Evolutionary conservation across 148 eudicot species (phyloP).

Genomic region (Polygonum maritimum): DNA sequence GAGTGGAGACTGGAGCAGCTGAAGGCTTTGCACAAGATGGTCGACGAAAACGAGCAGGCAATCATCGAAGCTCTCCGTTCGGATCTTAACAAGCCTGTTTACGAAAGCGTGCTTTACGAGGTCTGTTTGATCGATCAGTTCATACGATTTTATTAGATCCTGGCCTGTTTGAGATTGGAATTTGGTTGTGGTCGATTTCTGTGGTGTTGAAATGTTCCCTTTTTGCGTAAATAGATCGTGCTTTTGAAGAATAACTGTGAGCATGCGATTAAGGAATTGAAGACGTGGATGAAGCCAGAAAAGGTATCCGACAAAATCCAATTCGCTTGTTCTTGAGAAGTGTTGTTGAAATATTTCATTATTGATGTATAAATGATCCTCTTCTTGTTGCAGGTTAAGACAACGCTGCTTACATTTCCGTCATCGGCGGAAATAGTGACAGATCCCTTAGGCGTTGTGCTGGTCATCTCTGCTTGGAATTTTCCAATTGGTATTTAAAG

Average conservation of each 20-base stretch:
- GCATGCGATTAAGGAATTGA: conserved; percentile 32
- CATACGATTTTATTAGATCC: neutral
- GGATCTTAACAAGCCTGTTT: conserved; percentile 55
- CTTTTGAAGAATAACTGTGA: conserved; percentile 25
- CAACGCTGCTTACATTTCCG: conserved; percentile 18
- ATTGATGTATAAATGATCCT: neutral
- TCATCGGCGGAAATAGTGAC: conserved; percentile 16
- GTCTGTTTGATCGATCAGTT: neutral
- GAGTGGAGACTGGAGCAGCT: conserved; percentile 71
- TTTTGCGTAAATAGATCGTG: conserved; percentile 22
- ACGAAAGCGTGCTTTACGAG: conserved; percentile 53
- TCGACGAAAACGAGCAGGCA: conserved; percentile 35
- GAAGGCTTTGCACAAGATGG: conserved; percentile 34
- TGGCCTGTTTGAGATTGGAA: neutral
- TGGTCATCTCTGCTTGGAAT: conserved; percentile 15
- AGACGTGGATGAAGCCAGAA: conserved; percentile 45
- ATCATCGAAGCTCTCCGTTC: conserved; percentile 48
- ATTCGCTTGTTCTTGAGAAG: neutral
- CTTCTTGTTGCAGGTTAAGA: conserved; percentile 27
- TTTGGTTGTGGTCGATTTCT: neutral
- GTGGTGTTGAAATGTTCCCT: neutral
- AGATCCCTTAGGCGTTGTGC: conserved; percentile 10
- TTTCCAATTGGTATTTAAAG: conserved; percentile 13
- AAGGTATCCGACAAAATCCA: conserved; percentile 23
- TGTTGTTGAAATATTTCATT: neutral